Base-by-base conservation (phyloP, 495 filamentous ascomycete genomes). In the Aspergillus ellipticus region DNA sequence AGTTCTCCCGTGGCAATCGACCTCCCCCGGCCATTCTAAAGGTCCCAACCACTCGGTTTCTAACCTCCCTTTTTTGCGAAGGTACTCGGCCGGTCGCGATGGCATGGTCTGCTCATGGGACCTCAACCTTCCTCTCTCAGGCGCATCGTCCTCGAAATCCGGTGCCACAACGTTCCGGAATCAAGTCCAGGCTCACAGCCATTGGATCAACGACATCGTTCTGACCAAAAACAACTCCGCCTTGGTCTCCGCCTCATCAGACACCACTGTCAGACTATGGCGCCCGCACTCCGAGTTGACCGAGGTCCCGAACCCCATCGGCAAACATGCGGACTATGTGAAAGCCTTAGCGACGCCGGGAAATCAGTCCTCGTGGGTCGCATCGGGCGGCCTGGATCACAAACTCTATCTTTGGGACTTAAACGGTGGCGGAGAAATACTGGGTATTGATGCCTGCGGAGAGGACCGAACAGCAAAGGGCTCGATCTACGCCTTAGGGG, bases 131-230 rank as follows among this genome's bases (percentile, higher is more conserved):
- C 64, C 73, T 9, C 65, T 67, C 10, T 59, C 69, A 17, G 61
- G 68, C 5, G 72, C 73, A 17, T 61, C 72, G 28, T 63, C 67
- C 65, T 51, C 74, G 49, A 61, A 66, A 51, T 63, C 72, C 10
- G 57, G 53, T 43, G 59, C 66, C 21, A 90, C 91, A 31, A 80
- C 79, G n/a, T 93, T 93, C 69, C 85, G 90, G 54, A 82, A 86
- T 46, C 92, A 96, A 70, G 89, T 92, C n/a, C 92, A 97, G 65
- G 95, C 94, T 11, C 94, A 98, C 68, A 97, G 92, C 24, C 93
- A 97, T 71, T 97, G 94, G 94, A 88, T 98, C 69, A 97, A 97
- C 67, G 93, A 97, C 64, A 89, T 98, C 55, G 83, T 86, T n/a
- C 83, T 97, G 51, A 86, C 88, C 24, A 81, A 92, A 62, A 83